Evolutionary conservation across 257 asterid species (phyloP).

Genomic region (Cruciata laevipes): DNA sequence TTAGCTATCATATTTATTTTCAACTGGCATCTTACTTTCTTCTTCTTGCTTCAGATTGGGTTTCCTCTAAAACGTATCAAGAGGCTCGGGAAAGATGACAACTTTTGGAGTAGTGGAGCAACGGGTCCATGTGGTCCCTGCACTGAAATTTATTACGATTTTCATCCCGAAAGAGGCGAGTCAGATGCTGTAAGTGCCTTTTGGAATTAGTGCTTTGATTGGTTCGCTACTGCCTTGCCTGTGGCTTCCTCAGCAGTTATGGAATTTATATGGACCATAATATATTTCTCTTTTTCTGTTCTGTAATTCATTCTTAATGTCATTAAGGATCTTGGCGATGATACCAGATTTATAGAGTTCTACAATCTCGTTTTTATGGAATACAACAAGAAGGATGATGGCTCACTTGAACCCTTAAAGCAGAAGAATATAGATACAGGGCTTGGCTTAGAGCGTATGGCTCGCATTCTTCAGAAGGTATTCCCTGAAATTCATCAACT

Average conservation of each 20-base stretch:
- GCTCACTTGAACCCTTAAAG: slow-evolving; percentile 91
- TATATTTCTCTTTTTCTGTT: slow-evolving; percentile 6
- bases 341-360: slow-evolving; percentile 90
- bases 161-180: slow-evolving; percentile 74
- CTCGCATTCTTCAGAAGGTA: slow-evolving; percentile 87
- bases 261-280: background rate
- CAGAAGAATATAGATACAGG: slow-evolving; percentile 96
- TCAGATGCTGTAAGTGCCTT: slow-evolving; percentile 56
- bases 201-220: background rate
- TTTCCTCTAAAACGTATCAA: slow-evolving; percentile 66
- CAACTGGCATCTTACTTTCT: background rate
- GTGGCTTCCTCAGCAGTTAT: background rate
- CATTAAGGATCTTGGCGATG: slow-evolving; percentile 90
- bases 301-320: slow-evolving; percentile 4
- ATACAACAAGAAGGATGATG: slow-evolving; percentile 83
- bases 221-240: background rate
- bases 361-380: slow-evolving; percentile 97
- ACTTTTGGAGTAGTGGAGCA: slow-evolving; percentile 93
- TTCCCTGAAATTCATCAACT: background rate
- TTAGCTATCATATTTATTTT: background rate
- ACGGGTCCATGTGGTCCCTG: slow-evolving; percentile 99
- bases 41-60: slow-evolving; percentile 51
- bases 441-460: slow-evolving; percentile 94
- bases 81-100: slow-evolving; percentile 87
- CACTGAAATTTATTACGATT: slow-evolving; percentile 88